Percentiles rank a stretch among this genome's conserved stretches.
These are phyloP conservation scores for Phaffia rhodozyma DNA, from an alignment of 1,284 basidiomycete genomes.

Conservation along the genomic window DNA sequence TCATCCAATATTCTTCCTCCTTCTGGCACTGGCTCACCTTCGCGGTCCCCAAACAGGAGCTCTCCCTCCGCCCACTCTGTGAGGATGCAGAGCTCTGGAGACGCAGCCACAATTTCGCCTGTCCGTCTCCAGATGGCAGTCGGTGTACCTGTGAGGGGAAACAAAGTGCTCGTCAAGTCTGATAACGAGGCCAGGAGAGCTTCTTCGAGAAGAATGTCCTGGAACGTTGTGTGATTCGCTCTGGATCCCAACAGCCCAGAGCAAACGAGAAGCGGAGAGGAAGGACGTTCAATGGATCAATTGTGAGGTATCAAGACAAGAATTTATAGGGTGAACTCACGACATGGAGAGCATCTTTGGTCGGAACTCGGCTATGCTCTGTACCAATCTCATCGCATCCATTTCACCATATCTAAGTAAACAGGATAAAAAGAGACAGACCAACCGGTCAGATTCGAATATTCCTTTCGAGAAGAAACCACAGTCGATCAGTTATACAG, in stretches of 20 bases:
- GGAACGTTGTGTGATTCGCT: slow-evolving; percentile 76
- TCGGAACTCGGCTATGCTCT: slow-evolving; percentile 84
- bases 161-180: slow-evolving; percentile 45
- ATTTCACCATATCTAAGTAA: slow-evolving; percentile 77
- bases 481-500: background rate
- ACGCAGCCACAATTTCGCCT: slow-evolving; percentile 92
- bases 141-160: slow-evolving; percentile 95
- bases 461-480: no score
- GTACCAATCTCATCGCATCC: slow-evolving; percentile 85
- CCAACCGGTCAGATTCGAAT: slow-evolving; percentile 23
- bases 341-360: slow-evolving; percentile 92
- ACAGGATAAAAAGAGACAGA: slow-evolving; percentile 22
- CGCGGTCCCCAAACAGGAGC: slow-evolving; percentile 46
- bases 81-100: slow-evolving; percentile 89
- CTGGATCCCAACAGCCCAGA: slow-evolving; percentile 19
- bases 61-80: slow-evolving; percentile 80
- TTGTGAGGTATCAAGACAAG: no score
- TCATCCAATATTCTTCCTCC: background rate
- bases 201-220: slow-evolving; percentile 89
- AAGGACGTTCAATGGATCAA: background rate
- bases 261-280: background rate
- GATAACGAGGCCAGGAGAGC: slow-evolving; percentile 72
- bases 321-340: slow-evolving; percentile 25
- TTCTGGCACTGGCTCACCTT: background rate
- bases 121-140: slow-evolving; percentile 98